Evolutionary conservation across 257 asterid species (phyloP).

Genomic region (Fraxinus anomala): DNA sequence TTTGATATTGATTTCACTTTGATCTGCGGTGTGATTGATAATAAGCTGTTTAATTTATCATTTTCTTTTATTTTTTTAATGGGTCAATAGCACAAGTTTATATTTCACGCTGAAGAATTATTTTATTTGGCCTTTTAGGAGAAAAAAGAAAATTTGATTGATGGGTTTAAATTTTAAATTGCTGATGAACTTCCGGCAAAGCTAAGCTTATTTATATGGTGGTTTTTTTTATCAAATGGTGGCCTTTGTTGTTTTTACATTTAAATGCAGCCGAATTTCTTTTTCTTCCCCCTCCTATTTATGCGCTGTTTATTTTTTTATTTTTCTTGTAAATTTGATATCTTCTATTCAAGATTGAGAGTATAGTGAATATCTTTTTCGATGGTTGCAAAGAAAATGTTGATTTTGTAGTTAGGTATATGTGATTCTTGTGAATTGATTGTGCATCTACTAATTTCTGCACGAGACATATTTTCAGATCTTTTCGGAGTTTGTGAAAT

Average conservation of each 20-base stretch:
- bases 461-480: neutral
- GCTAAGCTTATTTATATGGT: neutral
- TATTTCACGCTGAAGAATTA: conserved; percentile 10
- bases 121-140: conserved; percentile 8
- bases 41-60: neutral
- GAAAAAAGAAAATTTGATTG: conserved; percentile 8
- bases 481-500: neutral
- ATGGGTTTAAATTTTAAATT: conserved; percentile 1
- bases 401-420: neutral
- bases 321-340: neutral
- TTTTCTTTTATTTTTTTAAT: neutral
- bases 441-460: neutral
- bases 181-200: neutral
- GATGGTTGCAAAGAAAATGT: neutral
- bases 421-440: conserved; percentile 3
- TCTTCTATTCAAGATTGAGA: conserved; percentile 8
- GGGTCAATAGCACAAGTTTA: neutral
- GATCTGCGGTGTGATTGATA: conserved; percentile 34
- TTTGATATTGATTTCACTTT: conserved; percentile 41
- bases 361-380: neutral
- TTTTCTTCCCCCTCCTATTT: neutral
- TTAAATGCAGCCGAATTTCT: conserved; percentile 1
- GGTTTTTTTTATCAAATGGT: conserved; percentile 5
- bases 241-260: conserved; percentile 4
- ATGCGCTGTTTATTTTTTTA: neutral